These are phyloP conservation scores for Porpolomopsis calyptriformis DNA, from an alignment of 768 basidiomycete species.

Conservation along the genomic window DNA sequence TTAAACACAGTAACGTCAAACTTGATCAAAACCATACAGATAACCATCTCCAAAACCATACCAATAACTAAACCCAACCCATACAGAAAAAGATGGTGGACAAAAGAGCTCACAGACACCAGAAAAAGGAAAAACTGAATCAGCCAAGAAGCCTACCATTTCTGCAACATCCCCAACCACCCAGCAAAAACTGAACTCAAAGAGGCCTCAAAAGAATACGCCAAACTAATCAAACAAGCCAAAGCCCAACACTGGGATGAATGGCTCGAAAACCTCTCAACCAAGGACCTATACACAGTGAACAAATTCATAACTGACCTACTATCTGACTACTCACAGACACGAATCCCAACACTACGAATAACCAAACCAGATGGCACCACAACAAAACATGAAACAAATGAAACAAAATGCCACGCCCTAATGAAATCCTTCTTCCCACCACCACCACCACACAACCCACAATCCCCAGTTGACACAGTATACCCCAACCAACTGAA, in stretches of 20 bases:
- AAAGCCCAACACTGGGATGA: conserved; percentile 13
- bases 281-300: conserved; percentile 11
- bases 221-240: background rate
- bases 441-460: conserved; percentile 4
- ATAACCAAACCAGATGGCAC: background rate
- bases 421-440: conserved; percentile 11
- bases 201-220: conserved; percentile 7
- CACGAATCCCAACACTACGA: conserved; percentile 12
- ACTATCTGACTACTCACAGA: conserved; percentile 2
- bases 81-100: conserved; percentile 5
- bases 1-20: background rate
- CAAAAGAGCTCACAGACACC: background rate
- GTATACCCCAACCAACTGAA: background rate
- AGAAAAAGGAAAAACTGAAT: background rate
- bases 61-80: background rate
- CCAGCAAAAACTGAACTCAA: background rate
- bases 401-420: conserved; percentile 3
- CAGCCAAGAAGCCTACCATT: background rate
- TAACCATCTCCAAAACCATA: background rate
- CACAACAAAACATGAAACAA: background rate
- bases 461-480: background rate
- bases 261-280: conserved; percentile 12
- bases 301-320: conserved; percentile 5
- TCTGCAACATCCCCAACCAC: background rate
- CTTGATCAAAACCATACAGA: background rate